Base-by-base conservation (phyloP, 352 stramenopile genomes). In the Globisporangium radiosum region DNA sequence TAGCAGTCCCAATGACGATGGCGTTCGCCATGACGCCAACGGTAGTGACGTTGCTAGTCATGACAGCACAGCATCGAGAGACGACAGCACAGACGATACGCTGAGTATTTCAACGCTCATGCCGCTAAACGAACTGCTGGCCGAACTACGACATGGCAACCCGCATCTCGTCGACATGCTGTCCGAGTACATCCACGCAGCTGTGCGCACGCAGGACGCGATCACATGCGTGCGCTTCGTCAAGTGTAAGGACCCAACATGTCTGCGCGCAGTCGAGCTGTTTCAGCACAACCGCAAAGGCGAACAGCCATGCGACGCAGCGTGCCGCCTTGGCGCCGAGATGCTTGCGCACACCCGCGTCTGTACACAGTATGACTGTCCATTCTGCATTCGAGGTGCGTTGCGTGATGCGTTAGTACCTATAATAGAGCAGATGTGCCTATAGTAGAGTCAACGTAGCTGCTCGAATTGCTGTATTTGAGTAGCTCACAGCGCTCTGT, bases 321-420 rank as follows among this genome's bases (percentile, higher is more conserved):
- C 51, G 38, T 78, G 71, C 39, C 54, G 64, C 47, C 7, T 52
- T 14, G 71, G 69, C n/a, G 51, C 60, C 3, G 58, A 61, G 42
- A 71, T 72, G 37, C n/a, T 66, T 36, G 33, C 62, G 33, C 71
- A 78, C 61, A 70, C 69, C 55, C 38, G 62, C 36, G 51, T 49
- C 19, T 78, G 71, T 50, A 52, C 50, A 3, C 19, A 25, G 3
- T 8, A 33, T 6, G 17, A 7, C 14, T 78, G 71, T 52, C 57
- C 69, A 47, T 74, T 78, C 53, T 78, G 71, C 52, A 57, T 78
- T 15, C 62, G 71, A 70, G 68, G 71, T 78, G 52, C 13, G 66
- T 65, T 3, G 0, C 4, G 5, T 11, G 14, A 8, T 25, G 47
- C 15, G 17, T 52, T 44, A 44, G 40, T 44, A 13, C 40, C 40